Evolutionary conservation across 805 yeast species (phyloP).

Genomic region (Lipomyces lipofer): DNA sequence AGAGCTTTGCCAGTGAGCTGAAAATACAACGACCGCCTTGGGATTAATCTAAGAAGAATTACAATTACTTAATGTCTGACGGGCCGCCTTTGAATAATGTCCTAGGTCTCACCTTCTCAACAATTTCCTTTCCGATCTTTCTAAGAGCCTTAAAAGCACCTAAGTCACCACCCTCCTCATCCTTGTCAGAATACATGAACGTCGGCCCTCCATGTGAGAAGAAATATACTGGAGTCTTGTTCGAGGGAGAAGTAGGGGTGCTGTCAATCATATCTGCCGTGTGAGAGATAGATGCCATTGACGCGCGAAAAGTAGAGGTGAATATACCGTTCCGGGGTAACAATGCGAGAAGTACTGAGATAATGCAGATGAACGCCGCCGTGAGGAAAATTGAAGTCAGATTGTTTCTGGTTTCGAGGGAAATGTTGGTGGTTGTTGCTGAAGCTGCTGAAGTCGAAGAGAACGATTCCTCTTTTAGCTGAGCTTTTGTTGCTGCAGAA

Average conservation of each 20-base stretch:
- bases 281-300: not conserved
- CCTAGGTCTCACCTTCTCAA: slow-evolving; percentile 34
- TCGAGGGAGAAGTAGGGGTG: no score
- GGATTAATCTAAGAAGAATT: slow-evolving; percentile 52
- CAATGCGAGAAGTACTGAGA: slow-evolving; percentile 8
- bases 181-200: slow-evolving; percentile 58
- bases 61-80: no score
- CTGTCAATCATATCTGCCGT: no score
- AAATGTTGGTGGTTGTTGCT: not conserved
- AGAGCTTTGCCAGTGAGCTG: slow-evolving; percentile 75
- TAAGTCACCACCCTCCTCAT: slow-evolving; percentile 49
- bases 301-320: slow-evolving; percentile 2
- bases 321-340: slow-evolving; percentile 2
- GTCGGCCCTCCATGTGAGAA: slow-evolving; percentile 86
- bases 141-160: slow-evolving; percentile 59
- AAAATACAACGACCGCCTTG: slow-evolving; percentile 62
- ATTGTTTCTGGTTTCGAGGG: not conserved
- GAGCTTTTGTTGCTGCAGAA: no score
- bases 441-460: no score
- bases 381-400: not conserved
- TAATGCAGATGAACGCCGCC: slow-evolving; percentile 1
- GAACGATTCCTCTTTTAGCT: no score
- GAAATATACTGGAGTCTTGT: slow-evolving; percentile 58
- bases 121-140: slow-evolving; percentile 54
- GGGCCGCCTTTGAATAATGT: no score